Percentiles rank a stretch among this genome's conserved stretches.
These are phyloP conservation scores for Candida peoriensis DNA, from an alignment of 805 yeast genomes.

Conservation along the genomic window DNA sequence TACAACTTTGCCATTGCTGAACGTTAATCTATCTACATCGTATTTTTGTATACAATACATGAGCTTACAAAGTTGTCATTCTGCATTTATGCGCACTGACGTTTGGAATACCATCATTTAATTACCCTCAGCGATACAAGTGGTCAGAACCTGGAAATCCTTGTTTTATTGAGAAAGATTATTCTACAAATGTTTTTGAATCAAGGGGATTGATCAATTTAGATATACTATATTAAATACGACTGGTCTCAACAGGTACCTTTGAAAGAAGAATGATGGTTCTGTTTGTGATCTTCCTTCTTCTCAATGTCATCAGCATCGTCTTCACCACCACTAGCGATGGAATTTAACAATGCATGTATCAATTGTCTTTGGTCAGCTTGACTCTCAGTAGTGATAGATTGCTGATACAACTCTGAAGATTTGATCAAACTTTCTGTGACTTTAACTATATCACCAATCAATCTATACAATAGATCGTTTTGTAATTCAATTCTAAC, in stretches of 20 bases:
- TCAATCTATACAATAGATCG: constrained; percentile 55
- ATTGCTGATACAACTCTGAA: constrained; percentile 26
- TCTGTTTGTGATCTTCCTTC: constrained; percentile 17
- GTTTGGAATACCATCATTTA: too few relatives aligned
- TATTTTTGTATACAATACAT: too few relatives aligned
- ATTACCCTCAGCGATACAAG: too few relatives aligned
- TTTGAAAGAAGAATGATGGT: constrained; percentile 24
- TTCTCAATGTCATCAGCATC: constrained; percentile 19
- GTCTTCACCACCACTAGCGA: constrained; percentile 52
- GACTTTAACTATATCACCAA: constrained; percentile 52
- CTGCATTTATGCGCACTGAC: too few relatives aligned
- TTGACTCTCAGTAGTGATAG: constrained; percentile 7
- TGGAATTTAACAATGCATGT: constrained; percentile 45
- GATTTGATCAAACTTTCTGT: constrained; percentile 49
- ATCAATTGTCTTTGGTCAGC: constrained; percentile 28
- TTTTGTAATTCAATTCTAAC: constrained; percentile 65
- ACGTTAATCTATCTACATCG: too few relatives aligned
- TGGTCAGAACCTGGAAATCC: too few relatives aligned
- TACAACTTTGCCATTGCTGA: too few relatives aligned
- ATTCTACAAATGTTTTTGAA: too few relatives aligned
- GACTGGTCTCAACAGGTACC: constrained; percentile 22
- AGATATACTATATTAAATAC: too few relatives aligned
- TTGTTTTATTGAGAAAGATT: too few relatives aligned
- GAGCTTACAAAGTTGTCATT: too few relatives aligned
- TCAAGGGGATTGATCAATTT: too few relatives aligned